Evolutionary conservation across 495 filamentous ascomycete species (phyloP).

Genomic region (Penicillium argentinense): DNA sequence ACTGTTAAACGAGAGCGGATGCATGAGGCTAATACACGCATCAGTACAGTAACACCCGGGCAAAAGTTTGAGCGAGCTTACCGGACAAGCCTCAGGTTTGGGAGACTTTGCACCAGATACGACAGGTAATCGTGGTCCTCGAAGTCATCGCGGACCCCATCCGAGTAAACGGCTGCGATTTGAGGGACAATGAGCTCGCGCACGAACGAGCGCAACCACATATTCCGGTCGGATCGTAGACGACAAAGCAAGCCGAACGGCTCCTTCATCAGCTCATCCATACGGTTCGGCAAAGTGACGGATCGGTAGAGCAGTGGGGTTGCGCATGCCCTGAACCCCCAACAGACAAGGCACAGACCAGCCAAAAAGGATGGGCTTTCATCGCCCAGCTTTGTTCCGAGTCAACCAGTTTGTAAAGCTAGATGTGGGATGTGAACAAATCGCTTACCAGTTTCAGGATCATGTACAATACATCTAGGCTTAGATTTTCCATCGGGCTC

Average conservation of each 20-base stretch:
- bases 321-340: neutral
- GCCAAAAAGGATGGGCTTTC: neutral
- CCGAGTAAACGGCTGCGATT: neutral
- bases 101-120: neutral
- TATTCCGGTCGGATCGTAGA: neutral
- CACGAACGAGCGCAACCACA: neutral
- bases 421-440: too few relatives aligned
- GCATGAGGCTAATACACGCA: neutral
- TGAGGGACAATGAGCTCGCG: neutral
- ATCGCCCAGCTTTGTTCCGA: neutral
- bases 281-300: neutral
- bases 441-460: too few relatives aligned
- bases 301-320: neutral
- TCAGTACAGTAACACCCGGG: too few relatives aligned
- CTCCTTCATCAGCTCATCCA: neutral
- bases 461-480: too few relatives aligned
- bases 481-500: too few relatives aligned
- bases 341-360: neutral
- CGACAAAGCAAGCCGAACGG: neutral
- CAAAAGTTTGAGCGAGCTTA: too few relatives aligned
- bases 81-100: neutral
- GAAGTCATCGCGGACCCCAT: neutral
- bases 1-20: neutral
- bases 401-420: too few relatives aligned
- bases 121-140: neutral